Evolutionary conservation across 768 basidiomycete genomes (phyloP).

Genomic region (Mycena chlorophos): DNA sequence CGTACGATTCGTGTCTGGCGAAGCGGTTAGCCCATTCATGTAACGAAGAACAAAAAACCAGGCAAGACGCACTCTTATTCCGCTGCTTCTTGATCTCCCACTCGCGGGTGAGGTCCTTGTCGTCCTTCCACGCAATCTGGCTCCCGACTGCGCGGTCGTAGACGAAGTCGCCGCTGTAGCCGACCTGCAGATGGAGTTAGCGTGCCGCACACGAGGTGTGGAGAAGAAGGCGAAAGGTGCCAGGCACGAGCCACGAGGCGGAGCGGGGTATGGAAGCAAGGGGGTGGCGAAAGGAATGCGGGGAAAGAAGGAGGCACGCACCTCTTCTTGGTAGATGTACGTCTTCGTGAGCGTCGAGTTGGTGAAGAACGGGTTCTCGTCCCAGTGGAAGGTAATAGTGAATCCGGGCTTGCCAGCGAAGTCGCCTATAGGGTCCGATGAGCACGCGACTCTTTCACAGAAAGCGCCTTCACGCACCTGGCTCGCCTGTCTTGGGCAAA

Average conservation of each 20-base stretch:
- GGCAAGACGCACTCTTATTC: slow-evolving; percentile 90
- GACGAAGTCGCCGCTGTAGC: slow-evolving; percentile 95
- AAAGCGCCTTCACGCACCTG: slow-evolving; percentile 16
- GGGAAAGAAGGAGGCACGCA: not conserved
- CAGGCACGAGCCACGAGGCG: not conserved
- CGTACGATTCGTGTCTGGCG: slow-evolving; percentile 77
- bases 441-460: too few species aligned
- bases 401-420: slow-evolving; percentile 82
- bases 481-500: slow-evolving; percentile 34
- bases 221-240: not conserved
- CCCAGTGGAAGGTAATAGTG: slow-evolving; percentile 84
- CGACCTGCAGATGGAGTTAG: slow-evolving; percentile 41
- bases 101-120: slow-evolving; percentile 96
- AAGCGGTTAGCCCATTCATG: not conserved
- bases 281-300: not conserved
- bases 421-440: slow-evolving; percentile 35
- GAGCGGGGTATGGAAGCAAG: not conserved
- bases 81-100: slow-evolving; percentile 99
- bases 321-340: slow-evolving; percentile 86
- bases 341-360: slow-evolving; percentile 87
- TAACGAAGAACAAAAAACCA: not conserved
- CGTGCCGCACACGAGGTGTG: not conserved
- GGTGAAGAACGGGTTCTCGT: slow-evolving; percentile 83
- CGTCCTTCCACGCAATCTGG: slow-evolving; percentile 95
- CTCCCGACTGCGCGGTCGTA: slow-evolving; percentile 95